Percentiles rank a stretch among this genome's conserved stretches.
phyloP scores from a whole-genome alignment of 2,329 filamentous ascomycete species.

The Aspergillus latus region DNA sequence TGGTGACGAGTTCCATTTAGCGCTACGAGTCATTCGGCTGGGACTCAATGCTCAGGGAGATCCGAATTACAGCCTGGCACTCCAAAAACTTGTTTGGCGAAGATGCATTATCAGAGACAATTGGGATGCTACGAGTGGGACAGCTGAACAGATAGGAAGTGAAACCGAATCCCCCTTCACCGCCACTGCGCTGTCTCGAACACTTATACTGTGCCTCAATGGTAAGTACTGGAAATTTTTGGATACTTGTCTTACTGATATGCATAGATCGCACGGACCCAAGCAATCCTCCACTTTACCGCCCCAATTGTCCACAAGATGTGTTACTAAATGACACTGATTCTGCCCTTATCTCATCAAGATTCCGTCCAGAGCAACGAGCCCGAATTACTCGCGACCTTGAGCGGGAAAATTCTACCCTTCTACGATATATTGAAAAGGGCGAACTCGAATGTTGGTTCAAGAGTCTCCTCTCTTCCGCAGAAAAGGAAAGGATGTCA shows the following conservation, averaged over 20 bases:
- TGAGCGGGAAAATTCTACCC: conserved; percentile 66
- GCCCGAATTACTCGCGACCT: conserved; percentile 70
- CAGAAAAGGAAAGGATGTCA: conserved; percentile 16
- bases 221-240: conserved; percentile 12
- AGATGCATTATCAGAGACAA: conserved; percentile 80
- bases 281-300: conserved; percentile 24
- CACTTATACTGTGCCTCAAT: conserved; percentile 63
- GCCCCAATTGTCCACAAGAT: conserved; percentile 29
- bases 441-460: conserved; percentile 71
- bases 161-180: conserved; percentile 65
- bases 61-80: conserved; percentile 29
- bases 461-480: conserved; percentile 30
- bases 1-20: conserved; percentile 69
- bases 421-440: conserved; percentile 66
- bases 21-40: conserved; percentile 59
- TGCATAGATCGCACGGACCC: conserved; percentile 18
- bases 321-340: conserved; percentile 32
- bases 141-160: conserved; percentile 46
- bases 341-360: conserved; percentile 52
- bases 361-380: conserved; percentile 62
- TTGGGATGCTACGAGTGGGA: conserved; percentile 63
- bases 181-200: conserved; percentile 67
- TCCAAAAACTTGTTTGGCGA: conserved; percentile 69
- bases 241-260: conserved; percentile 10
- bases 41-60: conserved; percentile 56